These are phyloP conservation scores for Diaporthe humulicola DNA, from an alignment of 2,329 filamentous ascomycete species.

Conservation along the genomic window DNA sequence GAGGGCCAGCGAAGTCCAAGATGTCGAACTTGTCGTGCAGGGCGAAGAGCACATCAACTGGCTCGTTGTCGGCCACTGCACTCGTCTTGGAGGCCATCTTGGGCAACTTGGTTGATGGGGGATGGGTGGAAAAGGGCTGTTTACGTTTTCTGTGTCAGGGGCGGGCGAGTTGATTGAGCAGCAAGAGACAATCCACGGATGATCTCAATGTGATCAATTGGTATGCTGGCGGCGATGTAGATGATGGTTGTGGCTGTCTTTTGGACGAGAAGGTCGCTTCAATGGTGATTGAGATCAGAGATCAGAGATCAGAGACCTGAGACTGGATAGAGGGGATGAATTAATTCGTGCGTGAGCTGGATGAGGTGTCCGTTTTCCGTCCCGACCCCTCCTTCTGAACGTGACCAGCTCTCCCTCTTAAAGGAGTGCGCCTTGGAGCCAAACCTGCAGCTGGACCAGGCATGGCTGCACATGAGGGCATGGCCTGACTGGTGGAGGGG, in stretches of 20 bases:
- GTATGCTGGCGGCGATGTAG: slow-evolving; percentile 14
- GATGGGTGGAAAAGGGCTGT: slow-evolving; percentile 3
- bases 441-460: slow-evolving; percentile 30
- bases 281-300: neutral
- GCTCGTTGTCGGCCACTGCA: slow-evolving; percentile 68
- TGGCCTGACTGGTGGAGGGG: slow-evolving; percentile 34
- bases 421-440: neutral
- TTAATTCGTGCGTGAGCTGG: slow-evolving; percentile 23
- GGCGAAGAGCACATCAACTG: slow-evolving; percentile 71
- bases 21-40: slow-evolving; percentile 72
- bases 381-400: slow-evolving; percentile 34
- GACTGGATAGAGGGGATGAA: neutral
- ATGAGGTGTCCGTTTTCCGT: slow-evolving; percentile 29
- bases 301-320: too few species aligned
- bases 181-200: slow-evolving; percentile 30
- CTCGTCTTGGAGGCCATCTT: slow-evolving; percentile 72
- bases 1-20: slow-evolving; percentile 68
- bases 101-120: slow-evolving; percentile 46
- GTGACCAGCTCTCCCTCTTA: slow-evolving; percentile 30
- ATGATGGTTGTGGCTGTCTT: slow-evolving; percentile 1
- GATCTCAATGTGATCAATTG: slow-evolving; percentile 32
- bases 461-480: slow-evolving; percentile 20
- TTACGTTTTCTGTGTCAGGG: slow-evolving; percentile 30
- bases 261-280: slow-evolving; percentile 1
- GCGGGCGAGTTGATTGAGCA: slow-evolving; percentile 33